Evolutionary conservation across 2,329 filamentous ascomycete species (phyloP).

Genomic region (Talaromyces verruculosus): DNA sequence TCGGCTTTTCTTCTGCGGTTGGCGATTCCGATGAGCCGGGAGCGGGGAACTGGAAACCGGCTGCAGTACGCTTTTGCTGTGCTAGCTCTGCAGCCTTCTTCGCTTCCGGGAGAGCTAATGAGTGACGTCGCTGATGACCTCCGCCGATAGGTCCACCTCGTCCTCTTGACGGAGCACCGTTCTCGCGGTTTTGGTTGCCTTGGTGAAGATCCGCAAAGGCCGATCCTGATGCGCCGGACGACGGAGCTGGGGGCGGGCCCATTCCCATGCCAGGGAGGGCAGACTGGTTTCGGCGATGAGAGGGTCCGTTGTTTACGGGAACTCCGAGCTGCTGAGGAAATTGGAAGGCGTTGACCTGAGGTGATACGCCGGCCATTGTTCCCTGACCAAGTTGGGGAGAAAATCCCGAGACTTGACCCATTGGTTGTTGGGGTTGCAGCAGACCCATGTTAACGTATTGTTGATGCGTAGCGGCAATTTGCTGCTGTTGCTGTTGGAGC

Average conservation of each 20-base stretch:
- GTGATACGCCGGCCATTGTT: constrained; percentile 70
- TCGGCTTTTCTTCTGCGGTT: constrained; percentile 21
- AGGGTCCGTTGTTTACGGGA: constrained; percentile 73
- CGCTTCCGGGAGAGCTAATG: constrained; percentile 87
- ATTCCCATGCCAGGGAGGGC: constrained; percentile 89
- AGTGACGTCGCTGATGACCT: constrained; percentile 92
- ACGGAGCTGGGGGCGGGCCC: constrained; percentile 88
- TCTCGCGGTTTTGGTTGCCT: constrained; percentile 69
- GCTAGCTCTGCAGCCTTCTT: constrained; percentile 97
- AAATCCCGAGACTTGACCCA: constrained; percentile 70
- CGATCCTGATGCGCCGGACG: constrained; percentile 80
- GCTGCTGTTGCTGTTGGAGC: constrained; percentile 95
- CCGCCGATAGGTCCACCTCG: constrained; percentile 68
- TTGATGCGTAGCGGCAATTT: constrained; percentile 93
- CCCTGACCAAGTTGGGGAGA: constrained; percentile 66
- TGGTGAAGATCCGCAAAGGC: constrained; percentile 62
- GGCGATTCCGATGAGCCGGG: constrained; percentile 58
- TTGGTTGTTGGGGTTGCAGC: constrained; percentile 78
- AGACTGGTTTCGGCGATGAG: constrained; percentile 97
- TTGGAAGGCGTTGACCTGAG: constrained; percentile 78
- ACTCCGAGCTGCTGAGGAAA: constrained; percentile 62
- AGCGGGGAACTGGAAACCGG: constrained; percentile 89
- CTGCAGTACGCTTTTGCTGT: constrained; percentile 93
- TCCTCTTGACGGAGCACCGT: constrained; percentile 67
- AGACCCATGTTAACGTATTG: constrained; percentile 98